Conservation (phyloP, 176 grass and related monocot species). For the Echinochloa phyllopogon region DNA sequence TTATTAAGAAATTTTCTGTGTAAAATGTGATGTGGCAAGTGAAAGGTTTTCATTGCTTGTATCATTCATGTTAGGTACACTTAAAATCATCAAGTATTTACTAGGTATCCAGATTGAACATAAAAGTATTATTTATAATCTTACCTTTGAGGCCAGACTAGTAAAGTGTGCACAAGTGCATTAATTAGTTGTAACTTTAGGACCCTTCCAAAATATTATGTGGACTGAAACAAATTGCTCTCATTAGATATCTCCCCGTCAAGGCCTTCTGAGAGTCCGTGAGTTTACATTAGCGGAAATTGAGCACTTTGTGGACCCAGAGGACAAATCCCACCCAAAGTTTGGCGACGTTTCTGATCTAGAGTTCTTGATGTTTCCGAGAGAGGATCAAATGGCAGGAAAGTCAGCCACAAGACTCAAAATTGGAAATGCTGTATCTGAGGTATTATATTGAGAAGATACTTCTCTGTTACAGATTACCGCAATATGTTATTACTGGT, state of each 20-base stretch:
- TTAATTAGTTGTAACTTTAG: constrained; percentile 17
- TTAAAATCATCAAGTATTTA: constrained; percentile 18
- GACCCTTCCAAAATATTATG: constrained; percentile 29
- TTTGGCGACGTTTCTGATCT: constrained; percentile 79
- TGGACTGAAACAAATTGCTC: constrained; percentile 32
- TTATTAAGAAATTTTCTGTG: constrained; percentile 25
- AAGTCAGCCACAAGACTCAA: constrained; percentile 56
- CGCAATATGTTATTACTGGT: not conserved
- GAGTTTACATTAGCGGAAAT: constrained; percentile 95
- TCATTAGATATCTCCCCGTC: constrained; percentile 85
- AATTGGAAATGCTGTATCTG: constrained; percentile 60
- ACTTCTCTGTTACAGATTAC: constrained; percentile 26
- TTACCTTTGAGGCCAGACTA: constrained; percentile 15
- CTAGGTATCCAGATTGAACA: constrained; percentile 10
- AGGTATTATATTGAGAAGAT: constrained; percentile 56
- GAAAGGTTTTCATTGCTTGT: constrained; percentile 15
- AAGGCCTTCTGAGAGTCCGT: constrained; percentile 92
- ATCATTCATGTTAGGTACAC: constrained; percentile 19
- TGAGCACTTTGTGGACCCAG: constrained; percentile 96
- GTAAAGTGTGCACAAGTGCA: not conserved
- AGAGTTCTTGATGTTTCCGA: constrained; percentile 91
- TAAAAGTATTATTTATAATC: not conserved
- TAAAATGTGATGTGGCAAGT: constrained; percentile 9
- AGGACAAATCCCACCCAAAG: constrained; percentile 95
- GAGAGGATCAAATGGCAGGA: constrained; percentile 70